Base-by-base conservation (phyloP, 2,329 filamentous ascomycete genomes). In the Tolypocladium pustulatum region DNA sequence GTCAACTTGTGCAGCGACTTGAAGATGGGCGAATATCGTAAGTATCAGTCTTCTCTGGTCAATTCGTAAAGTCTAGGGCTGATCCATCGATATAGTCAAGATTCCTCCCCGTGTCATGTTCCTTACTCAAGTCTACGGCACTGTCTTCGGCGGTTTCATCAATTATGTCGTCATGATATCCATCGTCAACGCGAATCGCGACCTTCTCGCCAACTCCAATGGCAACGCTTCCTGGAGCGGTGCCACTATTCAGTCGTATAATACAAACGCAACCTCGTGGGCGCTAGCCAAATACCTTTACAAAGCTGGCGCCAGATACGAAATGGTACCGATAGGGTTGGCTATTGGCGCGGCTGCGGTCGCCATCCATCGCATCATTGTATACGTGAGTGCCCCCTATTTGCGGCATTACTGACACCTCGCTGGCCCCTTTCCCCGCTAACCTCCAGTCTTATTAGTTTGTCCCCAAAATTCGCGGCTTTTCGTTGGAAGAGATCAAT, bases 1-100 rank as follows among this genome's bases (percentile, higher is more conserved):
- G 76, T 84, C 52, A 78, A 71, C 57, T 69, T 84, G 8, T 78
- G 73, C 41, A 78, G 75, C 54, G 80, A 83, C 61, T 66, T 84
- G 30, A 84, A 84, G 69, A 76, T 83, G 73, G 82, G 81, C 25
- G 79, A 84, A 70, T 84, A 84, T 56, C 75, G 78, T 79, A 69
- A 56, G 76, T 71, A 4, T 25, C 62, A n/a, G n/a, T 3, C 10
- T 27, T 46, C 3, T 27, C 25, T 6, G 9, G 7, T 27, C 3
- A 6, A 49, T 49, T 4, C 25, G 9, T 27, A 17, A 15, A 30
- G 3, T 8, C 22, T 4, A 6, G 2, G 25, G 25, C 43, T 49
- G 7, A 49, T 15, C 4, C 7, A 49, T 17, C 13, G 25, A 49
- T 30, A 4, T 2, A 49, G 43, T 49, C 43, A 49, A 49, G 25